Evolutionary conservation across 2,329 filamentous ascomycete genomes (phyloP).

Genomic region (Microascus cirrosus): DNA sequence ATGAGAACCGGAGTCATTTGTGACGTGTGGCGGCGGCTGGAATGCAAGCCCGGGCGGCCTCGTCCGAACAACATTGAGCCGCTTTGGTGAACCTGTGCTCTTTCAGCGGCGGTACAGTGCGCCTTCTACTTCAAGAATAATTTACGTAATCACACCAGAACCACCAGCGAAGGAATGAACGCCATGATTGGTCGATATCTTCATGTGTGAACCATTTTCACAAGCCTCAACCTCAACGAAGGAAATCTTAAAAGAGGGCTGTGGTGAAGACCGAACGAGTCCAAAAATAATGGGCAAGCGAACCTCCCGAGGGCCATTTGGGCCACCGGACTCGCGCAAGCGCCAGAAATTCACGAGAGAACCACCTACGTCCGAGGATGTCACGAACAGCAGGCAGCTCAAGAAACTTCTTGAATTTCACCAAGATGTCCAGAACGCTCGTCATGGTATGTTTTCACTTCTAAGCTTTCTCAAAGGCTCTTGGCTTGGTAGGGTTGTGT

Average conservation of each 20-base stretch:
- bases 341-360: slow-evolving; percentile 46
- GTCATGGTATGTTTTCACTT: slow-evolving; percentile 41
- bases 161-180: not conserved
- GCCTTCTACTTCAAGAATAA: not conserved
- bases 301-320: slow-evolving; percentile 25
- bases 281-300: slow-evolving; percentile 31
- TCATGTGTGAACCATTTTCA: not conserved
- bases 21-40: not conserved
- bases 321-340: slow-evolving; percentile 32
- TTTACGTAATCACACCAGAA: not conserved
- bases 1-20: not conserved
- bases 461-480: not conserved
- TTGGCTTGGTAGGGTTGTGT: not conserved
- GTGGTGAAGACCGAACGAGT: not conserved
- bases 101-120: no score
- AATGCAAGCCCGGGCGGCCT: not conserved
- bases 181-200: not conserved
- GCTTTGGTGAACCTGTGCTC: not conserved
- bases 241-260: not conserved
- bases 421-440: slow-evolving; percentile 55
- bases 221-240: not conserved
- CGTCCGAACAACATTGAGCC: not conserved
- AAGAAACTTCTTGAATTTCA: slow-evolving; percentile 58
- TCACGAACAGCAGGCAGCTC: slow-evolving; percentile 55
- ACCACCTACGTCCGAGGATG: slow-evolving; percentile 46